Conservation (phyloP, 495 filamentous ascomycete genomes). For the Aspergillus sclerotiicarbonarius region DNA sequence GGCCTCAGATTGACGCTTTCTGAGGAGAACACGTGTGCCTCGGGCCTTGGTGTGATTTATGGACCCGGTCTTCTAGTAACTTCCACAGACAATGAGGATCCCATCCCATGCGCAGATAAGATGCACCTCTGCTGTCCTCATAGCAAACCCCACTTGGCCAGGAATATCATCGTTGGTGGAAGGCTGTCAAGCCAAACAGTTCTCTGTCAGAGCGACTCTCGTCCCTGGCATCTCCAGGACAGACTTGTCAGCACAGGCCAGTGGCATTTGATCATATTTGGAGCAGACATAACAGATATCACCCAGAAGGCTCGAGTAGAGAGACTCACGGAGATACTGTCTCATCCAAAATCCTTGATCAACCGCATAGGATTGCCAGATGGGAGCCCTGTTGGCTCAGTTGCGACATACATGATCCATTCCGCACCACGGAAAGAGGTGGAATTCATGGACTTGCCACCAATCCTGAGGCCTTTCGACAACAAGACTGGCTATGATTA, state of each 20-base stretch:
- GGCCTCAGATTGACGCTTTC: neutral
- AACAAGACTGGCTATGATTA: conserved; percentile 49
- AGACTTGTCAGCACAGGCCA: conserved; percentile 39
- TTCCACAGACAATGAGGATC: neutral
- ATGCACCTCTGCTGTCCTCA: neutral
- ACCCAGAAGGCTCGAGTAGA: conserved; percentile 39
- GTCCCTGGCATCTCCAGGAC: conserved; percentile 29
- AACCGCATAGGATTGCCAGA: conserved; percentile 28
- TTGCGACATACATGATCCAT: conserved; percentile 56
- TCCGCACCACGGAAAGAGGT: conserved; percentile 35
- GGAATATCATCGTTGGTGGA: conserved; percentile 39
- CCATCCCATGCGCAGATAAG: conserved; percentile 13
- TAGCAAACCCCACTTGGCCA: conserved; percentile 28
- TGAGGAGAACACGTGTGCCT: conserved; percentile 9
- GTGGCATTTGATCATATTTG: conserved; percentile 59
- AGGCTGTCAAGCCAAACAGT: conserved; percentile 42
- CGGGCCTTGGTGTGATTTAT: conserved; percentile 7
- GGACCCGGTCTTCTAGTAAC: conserved; percentile 1
- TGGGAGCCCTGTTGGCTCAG: conserved; percentile 33
- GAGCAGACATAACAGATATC: conserved; percentile 46
- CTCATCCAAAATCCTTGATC: neutral
- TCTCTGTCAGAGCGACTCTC: conserved; percentile 43
- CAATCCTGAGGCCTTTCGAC: conserved; percentile 51
- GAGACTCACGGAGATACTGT: conserved; percentile 21
- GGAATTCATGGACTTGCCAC: conserved; percentile 53